Percentiles rank a stretch among this genome's conserved stretches.
Conservation (phyloP, 768 basidiomycete genomes). For the Lactarius psammicola region DNA sequence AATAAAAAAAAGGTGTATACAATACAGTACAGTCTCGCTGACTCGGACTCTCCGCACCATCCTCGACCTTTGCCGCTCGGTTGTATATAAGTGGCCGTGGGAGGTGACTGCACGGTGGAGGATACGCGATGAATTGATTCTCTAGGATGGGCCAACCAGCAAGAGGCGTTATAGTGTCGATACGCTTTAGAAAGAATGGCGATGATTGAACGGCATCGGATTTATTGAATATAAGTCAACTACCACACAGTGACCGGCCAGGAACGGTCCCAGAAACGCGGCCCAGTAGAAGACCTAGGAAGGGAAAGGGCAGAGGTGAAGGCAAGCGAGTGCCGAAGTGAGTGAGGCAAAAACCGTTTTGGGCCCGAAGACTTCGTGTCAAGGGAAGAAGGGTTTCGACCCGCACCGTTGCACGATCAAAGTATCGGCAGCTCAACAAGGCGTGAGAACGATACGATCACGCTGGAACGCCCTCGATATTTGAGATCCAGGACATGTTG, state of each 20-base stretch:
- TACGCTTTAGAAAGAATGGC: constrained; percentile 13
- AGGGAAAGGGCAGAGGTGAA: constrained; percentile 16
- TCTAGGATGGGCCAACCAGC: constrained; percentile 8
- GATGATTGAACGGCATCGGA: constrained; percentile 26
- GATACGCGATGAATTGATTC: constrained; percentile 14
- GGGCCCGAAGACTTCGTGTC: constrained; percentile 20
- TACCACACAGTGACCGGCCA: constrained; percentile 21
- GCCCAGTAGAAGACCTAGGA: constrained; percentile 17
- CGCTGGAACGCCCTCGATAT: too few relatives aligned
- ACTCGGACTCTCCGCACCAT: too few relatives aligned
- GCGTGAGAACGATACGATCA: too few relatives aligned
- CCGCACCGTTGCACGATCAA: constrained; percentile 19
- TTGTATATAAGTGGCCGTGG: constrained; percentile 20
- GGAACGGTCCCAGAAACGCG: constrained; percentile 19
- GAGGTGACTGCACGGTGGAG: constrained; percentile 24
- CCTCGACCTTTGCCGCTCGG: too few relatives aligned
- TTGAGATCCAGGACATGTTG: too few relatives aligned
- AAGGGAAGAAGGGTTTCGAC: constrained; percentile 24
- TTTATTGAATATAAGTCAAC: constrained; percentile 21
- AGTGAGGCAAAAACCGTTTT: constrained; percentile 22
- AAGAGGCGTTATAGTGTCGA: constrained; percentile 23
- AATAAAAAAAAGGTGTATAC: too few relatives aligned
- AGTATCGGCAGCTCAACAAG: too few relatives aligned
- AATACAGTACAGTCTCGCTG: too few relatives aligned
- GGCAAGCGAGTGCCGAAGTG: constrained; percentile 18